Evolutionary conservation across 1,284 basidiomycete species (phyloP).

Genomic region (Peniophora sp.): DNA sequence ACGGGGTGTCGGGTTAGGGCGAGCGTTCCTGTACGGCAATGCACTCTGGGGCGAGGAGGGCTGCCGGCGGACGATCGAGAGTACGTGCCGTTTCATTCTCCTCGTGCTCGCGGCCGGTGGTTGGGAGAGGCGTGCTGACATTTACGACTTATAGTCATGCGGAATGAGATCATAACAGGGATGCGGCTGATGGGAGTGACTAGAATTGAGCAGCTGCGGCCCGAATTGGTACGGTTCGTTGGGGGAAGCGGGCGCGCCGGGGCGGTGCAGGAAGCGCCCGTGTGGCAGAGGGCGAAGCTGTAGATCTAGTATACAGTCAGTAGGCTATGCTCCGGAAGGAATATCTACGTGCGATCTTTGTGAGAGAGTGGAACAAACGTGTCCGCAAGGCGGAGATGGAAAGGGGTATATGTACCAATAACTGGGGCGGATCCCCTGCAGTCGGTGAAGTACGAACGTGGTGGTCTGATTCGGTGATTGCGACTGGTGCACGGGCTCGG

Average conservation of each 20-base stretch:
- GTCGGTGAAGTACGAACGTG: too few species aligned
- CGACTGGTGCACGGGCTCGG: too few species aligned
- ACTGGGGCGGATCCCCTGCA: too few species aligned
- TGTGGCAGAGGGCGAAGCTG: slow-evolving; percentile 4
- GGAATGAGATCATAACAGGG: slow-evolving; percentile 38
- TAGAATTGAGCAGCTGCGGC: slow-evolving; percentile 37
- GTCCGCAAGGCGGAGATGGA: too few species aligned
- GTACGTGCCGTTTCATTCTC: slow-evolving; percentile 10
- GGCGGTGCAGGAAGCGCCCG: too few species aligned
- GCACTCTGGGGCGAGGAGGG: slow-evolving; percentile 59
- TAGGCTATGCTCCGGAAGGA: neutral
- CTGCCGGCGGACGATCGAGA: slow-evolving; percentile 17
- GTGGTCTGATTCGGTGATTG: too few species aligned
- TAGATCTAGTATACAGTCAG: neutral
- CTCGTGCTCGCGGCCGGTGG: neutral
- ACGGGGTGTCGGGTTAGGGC: slow-evolving; percentile 46
- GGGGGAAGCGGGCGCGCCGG: slow-evolving; percentile 3
- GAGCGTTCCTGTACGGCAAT: slow-evolving; percentile 60
- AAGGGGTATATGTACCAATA: too few species aligned
- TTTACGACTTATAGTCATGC: slow-evolving; percentile 14
- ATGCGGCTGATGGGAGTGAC: slow-evolving; percentile 48
- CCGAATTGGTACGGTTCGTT: slow-evolving; percentile 34
- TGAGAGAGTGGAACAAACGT: neutral
- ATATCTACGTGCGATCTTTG: neutral
- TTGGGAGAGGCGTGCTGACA: neutral